These are phyloP conservation scores for Neopestalotiopsis rosae DNA, from an alignment of 2,329 filamentous ascomycete genomes.

Conservation along the genomic window DNA sequence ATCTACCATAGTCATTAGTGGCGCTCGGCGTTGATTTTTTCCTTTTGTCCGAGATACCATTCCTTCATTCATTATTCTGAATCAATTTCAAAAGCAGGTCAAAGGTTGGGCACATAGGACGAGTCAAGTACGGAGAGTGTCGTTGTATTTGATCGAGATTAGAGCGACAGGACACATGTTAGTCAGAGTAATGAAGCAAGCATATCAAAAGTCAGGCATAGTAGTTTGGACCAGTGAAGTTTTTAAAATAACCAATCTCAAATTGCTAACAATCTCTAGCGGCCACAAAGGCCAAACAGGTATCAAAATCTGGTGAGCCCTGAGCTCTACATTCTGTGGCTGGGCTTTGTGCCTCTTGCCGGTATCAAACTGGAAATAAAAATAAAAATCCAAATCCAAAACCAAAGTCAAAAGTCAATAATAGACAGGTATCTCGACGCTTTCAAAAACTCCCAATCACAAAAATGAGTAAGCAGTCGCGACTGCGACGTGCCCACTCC, in stretches of 20 bases:
- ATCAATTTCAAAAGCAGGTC: not conserved
- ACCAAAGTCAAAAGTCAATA: not conserved
- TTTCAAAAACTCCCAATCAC: not conserved
- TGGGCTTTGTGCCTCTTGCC: not conserved
- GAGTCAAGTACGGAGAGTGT: no score
- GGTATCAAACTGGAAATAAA: not conserved
- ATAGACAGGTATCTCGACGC: not conserved
- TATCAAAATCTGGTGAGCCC: conserved; percentile 1
- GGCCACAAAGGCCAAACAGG: not conserved
- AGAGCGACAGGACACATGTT: no score
- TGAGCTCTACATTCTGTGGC: conserved; percentile 2
- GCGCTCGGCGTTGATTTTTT: not conserved
- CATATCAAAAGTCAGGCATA: not conserved
- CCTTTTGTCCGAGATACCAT: not conserved
- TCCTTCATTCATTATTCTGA: not conserved
- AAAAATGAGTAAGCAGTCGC: conserved; percentile 5
- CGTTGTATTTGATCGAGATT: no score
- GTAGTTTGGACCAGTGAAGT: not conserved
- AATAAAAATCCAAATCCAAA: not conserved
- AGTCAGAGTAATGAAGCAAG: not conserved
- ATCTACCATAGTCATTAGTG: not conserved
- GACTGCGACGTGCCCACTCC: conserved; percentile 15
- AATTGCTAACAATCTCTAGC: not conserved
- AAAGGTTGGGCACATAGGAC: not conserved
- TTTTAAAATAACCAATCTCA: not conserved